phyloP scores from a whole-genome alignment of 83 land plant species.

The Picea engelmannii region DNA sequence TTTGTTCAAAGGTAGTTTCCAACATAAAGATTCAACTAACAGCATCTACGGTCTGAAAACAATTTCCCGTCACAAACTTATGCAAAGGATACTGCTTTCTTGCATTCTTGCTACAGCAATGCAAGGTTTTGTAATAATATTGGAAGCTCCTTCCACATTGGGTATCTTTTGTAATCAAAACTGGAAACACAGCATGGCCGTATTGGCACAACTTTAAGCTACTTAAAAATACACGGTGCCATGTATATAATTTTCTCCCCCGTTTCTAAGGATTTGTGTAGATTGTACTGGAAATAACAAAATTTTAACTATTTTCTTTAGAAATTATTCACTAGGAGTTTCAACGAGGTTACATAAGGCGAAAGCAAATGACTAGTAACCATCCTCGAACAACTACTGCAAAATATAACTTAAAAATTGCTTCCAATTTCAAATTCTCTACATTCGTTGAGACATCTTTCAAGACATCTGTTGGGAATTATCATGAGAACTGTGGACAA shows the following conservation, averaged over 20 bases:
- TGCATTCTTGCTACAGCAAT: neutral
- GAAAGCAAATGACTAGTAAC: neutral
- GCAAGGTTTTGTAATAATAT: neutral
- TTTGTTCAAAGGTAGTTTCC: too few species aligned
- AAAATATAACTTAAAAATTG: neutral
- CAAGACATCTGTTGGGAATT: neutral
- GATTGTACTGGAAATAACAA: too few species aligned
- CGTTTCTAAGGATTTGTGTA: too few species aligned
- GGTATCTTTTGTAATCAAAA: neutral
- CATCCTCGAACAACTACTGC: too few species aligned
- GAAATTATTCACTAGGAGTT: neutral
- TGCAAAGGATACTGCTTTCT: neutral
- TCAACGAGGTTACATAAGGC: neutral
- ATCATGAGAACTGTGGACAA: neutral
- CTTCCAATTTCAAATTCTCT: neutral
- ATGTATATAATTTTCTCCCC: too few species aligned
- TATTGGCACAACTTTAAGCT: neutral
- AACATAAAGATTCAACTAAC: too few species aligned
- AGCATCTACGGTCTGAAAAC: too few species aligned
- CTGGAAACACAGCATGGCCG: neutral
- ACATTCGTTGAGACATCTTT: neutral
- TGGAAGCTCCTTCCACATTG: neutral
- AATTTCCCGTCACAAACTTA: neutral
- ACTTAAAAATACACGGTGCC: neutral
- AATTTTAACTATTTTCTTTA: neutral